Conservation (phyloP, 805 yeast species). For the Myxozyma neglecta region DNA sequence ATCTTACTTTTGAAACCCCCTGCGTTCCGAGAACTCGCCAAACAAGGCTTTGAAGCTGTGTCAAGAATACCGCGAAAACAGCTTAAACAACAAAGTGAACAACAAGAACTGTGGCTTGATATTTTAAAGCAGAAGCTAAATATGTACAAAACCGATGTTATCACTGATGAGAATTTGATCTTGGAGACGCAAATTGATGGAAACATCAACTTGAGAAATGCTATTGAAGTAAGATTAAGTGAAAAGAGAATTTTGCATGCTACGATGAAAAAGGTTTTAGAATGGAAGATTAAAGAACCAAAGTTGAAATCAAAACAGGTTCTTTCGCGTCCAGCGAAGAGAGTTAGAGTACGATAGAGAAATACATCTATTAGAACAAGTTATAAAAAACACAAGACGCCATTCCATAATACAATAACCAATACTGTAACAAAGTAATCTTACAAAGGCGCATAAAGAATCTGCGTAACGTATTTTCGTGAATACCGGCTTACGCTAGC, state of each 20-base stretch:
- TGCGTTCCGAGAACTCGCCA: constrained; percentile 17
- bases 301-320: constrained; percentile 6
- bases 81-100: constrained; percentile 25
- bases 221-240: constrained; percentile 27
- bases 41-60: constrained; percentile 16
- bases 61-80: constrained; percentile 10
- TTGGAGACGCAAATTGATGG: constrained; percentile 6
- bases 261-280: constrained; percentile 11
- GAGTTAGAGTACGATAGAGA: background rate
- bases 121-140: constrained; percentile 15
- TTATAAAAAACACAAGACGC: background rate
- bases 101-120: constrained; percentile 22
- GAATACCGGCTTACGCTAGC: constrained; percentile 88
- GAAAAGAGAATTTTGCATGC: constrained; percentile 24
- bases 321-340: constrained; percentile 12
- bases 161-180: constrained; percentile 28
- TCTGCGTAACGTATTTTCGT: constrained; percentile 82
- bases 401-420: background rate
- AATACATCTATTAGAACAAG: background rate
- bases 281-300: constrained; percentile 17
- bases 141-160: constrained; percentile 23
- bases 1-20: constrained; percentile 20
- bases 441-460: constrained; percentile 70
- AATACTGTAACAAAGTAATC: background rate
- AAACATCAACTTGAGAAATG: constrained; percentile 23